These are phyloP conservation scores for Chaetomium fimeti DNA, from an alignment of 495 filamentous ascomycete genomes.

Conservation along the genomic window DNA sequence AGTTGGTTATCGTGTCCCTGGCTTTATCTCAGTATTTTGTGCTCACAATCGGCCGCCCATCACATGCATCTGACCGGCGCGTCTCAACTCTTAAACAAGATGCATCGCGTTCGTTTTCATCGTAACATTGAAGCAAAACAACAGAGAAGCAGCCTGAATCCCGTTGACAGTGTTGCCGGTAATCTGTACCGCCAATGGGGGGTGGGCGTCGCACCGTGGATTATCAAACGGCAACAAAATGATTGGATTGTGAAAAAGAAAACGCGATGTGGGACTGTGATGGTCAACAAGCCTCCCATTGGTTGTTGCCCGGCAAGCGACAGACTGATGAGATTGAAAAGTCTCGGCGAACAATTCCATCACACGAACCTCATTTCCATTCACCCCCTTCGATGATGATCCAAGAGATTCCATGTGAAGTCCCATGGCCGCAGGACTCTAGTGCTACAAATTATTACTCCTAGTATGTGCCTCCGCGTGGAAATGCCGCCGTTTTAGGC, in stretches of 20 bases:
- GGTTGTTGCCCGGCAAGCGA: neutral
- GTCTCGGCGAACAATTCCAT: conserved; percentile 1
- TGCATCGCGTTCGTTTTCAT: conserved; percentile 4
- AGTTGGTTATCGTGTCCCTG: neutral
- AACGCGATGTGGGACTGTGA: conserved; percentile 8
- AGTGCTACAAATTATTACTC: too few relatives aligned
- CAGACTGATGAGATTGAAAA: neutral
- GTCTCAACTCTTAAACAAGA: conserved; percentile 4
- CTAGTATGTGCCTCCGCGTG: too few relatives aligned
- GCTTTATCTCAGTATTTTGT: neutral
- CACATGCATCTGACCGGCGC: neutral
- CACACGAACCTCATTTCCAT: neutral
- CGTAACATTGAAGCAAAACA: neutral
- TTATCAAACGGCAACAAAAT: neutral
- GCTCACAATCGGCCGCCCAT: neutral
- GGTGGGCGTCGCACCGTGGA: neutral
- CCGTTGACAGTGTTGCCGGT: neutral
- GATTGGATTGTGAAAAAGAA: conserved; percentile 13
- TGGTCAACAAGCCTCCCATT: conserved; percentile 1
- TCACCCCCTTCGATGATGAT: too few relatives aligned
- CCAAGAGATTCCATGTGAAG: too few relatives aligned
- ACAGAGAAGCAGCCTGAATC: neutral
- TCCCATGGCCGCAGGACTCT: too few relatives aligned
- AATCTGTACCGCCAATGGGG: conserved; percentile 9
- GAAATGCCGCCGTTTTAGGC: too few relatives aligned